Conservation (phyloP, 257 asterid species). For the Handroanthus guayacan region DNA sequence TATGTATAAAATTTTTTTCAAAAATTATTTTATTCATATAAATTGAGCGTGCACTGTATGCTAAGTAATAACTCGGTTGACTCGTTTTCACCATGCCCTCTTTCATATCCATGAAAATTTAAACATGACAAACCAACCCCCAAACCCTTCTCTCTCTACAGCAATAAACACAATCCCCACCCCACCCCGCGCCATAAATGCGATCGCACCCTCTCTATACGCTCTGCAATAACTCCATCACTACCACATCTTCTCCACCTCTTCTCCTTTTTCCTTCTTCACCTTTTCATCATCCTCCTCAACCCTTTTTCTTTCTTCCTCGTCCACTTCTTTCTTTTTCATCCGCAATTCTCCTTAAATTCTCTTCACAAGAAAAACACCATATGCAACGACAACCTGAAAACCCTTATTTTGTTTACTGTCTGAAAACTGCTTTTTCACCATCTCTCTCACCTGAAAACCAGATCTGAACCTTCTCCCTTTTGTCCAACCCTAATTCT, state of each 20-base stretch:
- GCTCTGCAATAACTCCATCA: conserved; percentile 75
- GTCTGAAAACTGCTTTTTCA: conserved; percentile 17
- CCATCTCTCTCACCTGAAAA: conserved; percentile 23
- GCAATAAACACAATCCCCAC: conserved; percentile 60
- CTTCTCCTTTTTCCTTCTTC: conserved; percentile 26
- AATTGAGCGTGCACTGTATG: too few relatives aligned
- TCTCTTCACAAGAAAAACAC: conserved; percentile 75
- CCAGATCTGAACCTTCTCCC: conserved; percentile 52
- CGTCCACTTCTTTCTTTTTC: conserved; percentile 40
- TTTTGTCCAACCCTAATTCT: conserved; percentile 37
- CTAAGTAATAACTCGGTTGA: too few relatives aligned
- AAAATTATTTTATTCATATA: too few relatives aligned
- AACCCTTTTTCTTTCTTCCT: neutral
- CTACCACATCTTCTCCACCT: conserved; percentile 52
- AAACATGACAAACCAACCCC: conserved; percentile 54
- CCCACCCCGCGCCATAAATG: conserved; percentile 73
- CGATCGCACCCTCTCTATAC: conserved; percentile 76
- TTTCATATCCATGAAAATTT: conserved; percentile 39
- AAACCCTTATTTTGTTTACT: conserved; percentile 15
- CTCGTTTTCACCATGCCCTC: conserved; percentile 6
- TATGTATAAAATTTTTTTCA: too few relatives aligned
- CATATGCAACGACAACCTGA: conserved; percentile 33
- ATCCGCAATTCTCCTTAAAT: conserved; percentile 55
- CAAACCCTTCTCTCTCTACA: conserved; percentile 44
- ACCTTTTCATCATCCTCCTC: conserved; percentile 39